Base-by-base conservation (phyloP, 768 basidiomycete genomes). In the Naematelia encephala region DNA sequence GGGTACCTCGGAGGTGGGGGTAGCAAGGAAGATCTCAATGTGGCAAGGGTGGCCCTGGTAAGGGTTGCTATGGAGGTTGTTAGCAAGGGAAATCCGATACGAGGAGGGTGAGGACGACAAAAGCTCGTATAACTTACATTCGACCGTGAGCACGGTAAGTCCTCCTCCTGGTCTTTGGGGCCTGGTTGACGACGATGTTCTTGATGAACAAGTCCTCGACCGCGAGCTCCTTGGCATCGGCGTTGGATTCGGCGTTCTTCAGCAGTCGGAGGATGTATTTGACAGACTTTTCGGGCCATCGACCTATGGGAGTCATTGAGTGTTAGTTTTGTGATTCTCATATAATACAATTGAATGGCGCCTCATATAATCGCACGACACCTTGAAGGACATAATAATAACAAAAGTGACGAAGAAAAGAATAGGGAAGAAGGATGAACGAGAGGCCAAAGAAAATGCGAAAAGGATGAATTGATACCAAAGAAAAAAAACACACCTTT, bases 221-320 rank as follows among this genome's bases (percentile, higher is more conserved):
- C 57, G 91, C 89, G 65, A 99, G 82, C 80, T 86, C 90, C 84
- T 99, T 99, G 72, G 90, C 90, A 73, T 98, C 93, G 63, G 96
- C 96, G 79, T 99, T 99, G 68, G 96, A 87, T 80, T 98, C 94
- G 44, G 96, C 96, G 80, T 99, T 99, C 85, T 98, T 98, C 77
- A 99, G 80, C 54, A 99, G 85, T 68, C 90, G 86, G 63, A 87
- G 83, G 77, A 99, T 87, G 84, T 92, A 94, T 79, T 88, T 88
- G 80, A 96, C 86, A 51, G 91, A 97, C 82, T 99, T 98, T 82
- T 91, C 93, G 77, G 96, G 96, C 96, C 96, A 98, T 77, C 96
- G 94, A 86, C 96, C 94, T 97, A 68, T 25, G 21, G 44, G n/a
- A 45, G 55, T 29, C 4, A 60, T 5, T 14, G 21, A 10, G 19